Percentiles rank a stretch among this genome's conserved stretches.
These are phyloP conservation scores for Pleurotus pulmonarius DNA, from an alignment of 768 basidiomycete species.

Conservation along the genomic window DNA sequence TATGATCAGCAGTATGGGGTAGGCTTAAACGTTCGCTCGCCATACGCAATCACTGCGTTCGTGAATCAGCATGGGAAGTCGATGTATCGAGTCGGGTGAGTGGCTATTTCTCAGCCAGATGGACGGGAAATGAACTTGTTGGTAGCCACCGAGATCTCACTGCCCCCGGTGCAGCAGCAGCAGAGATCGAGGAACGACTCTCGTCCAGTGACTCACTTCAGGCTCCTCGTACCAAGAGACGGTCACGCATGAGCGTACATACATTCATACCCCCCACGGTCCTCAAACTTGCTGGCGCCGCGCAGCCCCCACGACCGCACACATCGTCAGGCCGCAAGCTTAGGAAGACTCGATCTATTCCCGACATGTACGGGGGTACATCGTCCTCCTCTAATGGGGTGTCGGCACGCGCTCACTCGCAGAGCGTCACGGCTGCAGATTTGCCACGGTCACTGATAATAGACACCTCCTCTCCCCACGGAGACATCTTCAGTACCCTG, in stretches of 20 bases:
- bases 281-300: slow-evolving; percentile 35
- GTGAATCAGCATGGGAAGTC: slow-evolving; percentile 77
- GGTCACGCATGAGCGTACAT: slow-evolving; percentile 70
- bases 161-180: slow-evolving; percentile 53
- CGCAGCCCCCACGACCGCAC: slow-evolving; percentile 25
- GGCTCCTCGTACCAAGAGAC: slow-evolving; percentile 42
- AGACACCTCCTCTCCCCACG: slow-evolving; percentile 20
- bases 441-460: slow-evolving; percentile 37
- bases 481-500: slow-evolving; percentile 61
- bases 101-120: slow-evolving; percentile 13
- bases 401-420: slow-evolving; percentile 66
- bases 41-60: slow-evolving; percentile 79
- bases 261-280: slow-evolving; percentile 45
- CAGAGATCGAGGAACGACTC: slow-evolving; percentile 45
- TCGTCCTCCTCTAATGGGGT: slow-evolving; percentile 22
- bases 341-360: slow-evolving; percentile 73
- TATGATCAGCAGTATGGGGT: slow-evolving; percentile 73
- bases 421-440: slow-evolving; percentile 75
- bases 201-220: slow-evolving; percentile 28
- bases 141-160: slow-evolving; percentile 56
- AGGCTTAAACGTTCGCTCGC: slow-evolving; percentile 62
- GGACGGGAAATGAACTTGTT: slow-evolving; percentile 1
- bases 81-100: slow-evolving; percentile 77
- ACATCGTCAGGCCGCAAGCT: slow-evolving; percentile 41
- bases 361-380: slow-evolving; percentile 43